These are phyloP conservation scores for Ogataea chonburiensis DNA, from an alignment of 805 yeast species.

Conservation along the genomic window DNA sequence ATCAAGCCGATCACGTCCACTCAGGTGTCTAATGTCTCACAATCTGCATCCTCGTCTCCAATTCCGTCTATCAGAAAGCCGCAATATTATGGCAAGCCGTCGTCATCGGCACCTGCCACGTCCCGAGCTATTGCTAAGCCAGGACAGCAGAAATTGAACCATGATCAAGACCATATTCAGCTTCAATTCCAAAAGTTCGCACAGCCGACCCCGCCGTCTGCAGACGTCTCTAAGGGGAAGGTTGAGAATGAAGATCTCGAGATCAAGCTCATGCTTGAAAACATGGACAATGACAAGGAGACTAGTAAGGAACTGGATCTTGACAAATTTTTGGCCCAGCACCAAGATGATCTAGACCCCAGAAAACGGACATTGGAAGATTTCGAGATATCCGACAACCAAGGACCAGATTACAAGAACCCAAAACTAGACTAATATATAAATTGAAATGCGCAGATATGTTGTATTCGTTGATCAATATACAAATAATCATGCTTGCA, in stretches of 20 bases:
- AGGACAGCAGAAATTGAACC: conserved; percentile 4
- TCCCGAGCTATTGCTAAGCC: conserved; percentile 8
- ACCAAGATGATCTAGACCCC: conserved; percentile 11
- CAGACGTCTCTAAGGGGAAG: conserved; percentile 5
- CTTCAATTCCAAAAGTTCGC: conserved; percentile 20
- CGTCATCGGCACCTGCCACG: conserved; percentile 10
- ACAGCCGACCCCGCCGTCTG: conserved; percentile 20
- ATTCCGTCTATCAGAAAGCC: conserved; percentile 27
- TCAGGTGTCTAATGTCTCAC: conserved; percentile 7
- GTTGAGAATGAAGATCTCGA: conserved; percentile 19
- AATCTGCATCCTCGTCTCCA: conserved; percentile 25
- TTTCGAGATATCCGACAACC: background rate
- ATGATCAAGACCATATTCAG: conserved; percentile 13
- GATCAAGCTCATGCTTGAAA: conserved; percentile 24
- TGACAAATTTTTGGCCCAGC: conserved; percentile 26
- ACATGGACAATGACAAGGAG: conserved; percentile 21
- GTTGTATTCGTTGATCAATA: conserved; percentile 7
- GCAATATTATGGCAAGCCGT: conserved; percentile 29
- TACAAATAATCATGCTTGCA: conserved; percentile 41
- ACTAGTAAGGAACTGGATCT: conserved; percentile 14
- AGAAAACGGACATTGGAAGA: conserved; percentile 7
- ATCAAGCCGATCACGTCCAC: conserved; percentile 16
- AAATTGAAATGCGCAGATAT: conserved; percentile 5
- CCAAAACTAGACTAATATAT: conserved; percentile 6
- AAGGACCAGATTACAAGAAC: conserved; percentile 7